Base-by-base conservation (phyloP, 371 early-diverging fungal species). In the Mortierella sp. region DNA sequence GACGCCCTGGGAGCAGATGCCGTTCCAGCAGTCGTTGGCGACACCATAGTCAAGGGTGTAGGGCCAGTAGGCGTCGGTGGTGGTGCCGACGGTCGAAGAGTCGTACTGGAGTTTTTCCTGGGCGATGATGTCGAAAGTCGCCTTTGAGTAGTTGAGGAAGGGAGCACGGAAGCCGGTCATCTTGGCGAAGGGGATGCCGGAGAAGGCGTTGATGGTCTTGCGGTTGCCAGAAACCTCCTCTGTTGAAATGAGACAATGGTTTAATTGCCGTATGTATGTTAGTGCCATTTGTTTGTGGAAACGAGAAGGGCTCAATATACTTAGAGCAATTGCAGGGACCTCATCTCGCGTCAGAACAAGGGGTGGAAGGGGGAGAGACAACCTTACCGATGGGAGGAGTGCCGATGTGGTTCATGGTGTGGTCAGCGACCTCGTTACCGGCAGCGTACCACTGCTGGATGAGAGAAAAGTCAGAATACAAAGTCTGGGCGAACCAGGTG, bases 41-140 rank as follows among this genome's bases (percentile, higher is more conserved):
- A 93, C 80, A 75, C 95, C 95, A 81, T 92, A 88, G 77, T 95
- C 95, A 40, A 95, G 88, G 5, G 95, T 95, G 81, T 95, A 95
- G 6, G 95, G 95, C 95, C 95, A 95, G 81, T 88, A 90, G 28
- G 90, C 88, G 75, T 93, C 92, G 46, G 89, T 87, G 28, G 83
- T 79, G 19, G 88, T 83, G 34, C 91, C 93, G 11, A 91, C 83
- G n/a, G 92, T 80, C 4, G 93, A 93, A 0, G 93, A 90, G 70
- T 95, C 95, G 79, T 94, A 95, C 34, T 78, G 76, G 82, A 94
- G 93, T 26, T 94, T 93, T 86, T 92, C 92, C 71, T 91, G 88
- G 13, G 82, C 83, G 61, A 94, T 77, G 72, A 88, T 88, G 31
- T 88, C 88, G 26, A 95, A 82, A 6, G 93, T 90, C 9, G 89